phyloP scores from a whole-genome alignment of 306 rosid species.

The Malus sylvestris region DNA sequence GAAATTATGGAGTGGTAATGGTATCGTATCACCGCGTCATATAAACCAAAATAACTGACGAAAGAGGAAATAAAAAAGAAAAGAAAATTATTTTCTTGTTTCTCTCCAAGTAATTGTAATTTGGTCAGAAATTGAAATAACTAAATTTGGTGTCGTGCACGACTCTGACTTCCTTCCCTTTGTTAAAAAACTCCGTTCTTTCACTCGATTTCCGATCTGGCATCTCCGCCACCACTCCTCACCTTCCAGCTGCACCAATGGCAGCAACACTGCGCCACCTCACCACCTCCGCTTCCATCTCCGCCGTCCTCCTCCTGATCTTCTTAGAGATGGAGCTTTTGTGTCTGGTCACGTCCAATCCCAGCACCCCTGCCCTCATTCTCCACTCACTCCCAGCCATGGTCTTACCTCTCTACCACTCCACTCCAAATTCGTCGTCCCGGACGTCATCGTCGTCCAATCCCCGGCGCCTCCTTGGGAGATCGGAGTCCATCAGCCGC shows the following conservation, averaged over 20 bases:
- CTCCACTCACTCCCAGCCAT: constrained; percentile 41
- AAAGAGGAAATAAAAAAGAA: too few species aligned
- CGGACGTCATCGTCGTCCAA: constrained; percentile 12
- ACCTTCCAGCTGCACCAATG: constrained; percentile 23
- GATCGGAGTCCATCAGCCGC: constrained; percentile 34
- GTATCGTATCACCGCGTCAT: too few species aligned
- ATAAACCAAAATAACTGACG: too few species aligned
- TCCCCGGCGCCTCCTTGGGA: constrained; percentile 58
- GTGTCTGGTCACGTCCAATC: constrained; percentile 22
- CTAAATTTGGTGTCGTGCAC: background rate
- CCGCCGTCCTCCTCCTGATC: constrained; percentile 11
- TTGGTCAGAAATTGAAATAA: background rate
- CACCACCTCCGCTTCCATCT: background rate
- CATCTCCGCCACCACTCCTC: constrained; percentile 10
- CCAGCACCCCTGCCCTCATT: constrained; percentile 25
- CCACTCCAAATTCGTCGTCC: constrained; percentile 35
- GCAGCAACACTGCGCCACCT: constrained; percentile 16
- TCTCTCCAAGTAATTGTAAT: too few species aligned
- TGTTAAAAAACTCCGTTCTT: background rate
- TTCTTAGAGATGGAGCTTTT: background rate
- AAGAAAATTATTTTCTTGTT: too few species aligned
- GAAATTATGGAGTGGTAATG: too few species aligned
- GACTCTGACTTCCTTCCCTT: background rate
- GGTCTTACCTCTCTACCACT: constrained; percentile 66
- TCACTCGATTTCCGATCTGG: constrained; percentile 16